These are phyloP conservation scores for Colletotrichum sp. DNA, from an alignment of 2,329 filamentous ascomycete genomes.

Conservation along the genomic window DNA sequence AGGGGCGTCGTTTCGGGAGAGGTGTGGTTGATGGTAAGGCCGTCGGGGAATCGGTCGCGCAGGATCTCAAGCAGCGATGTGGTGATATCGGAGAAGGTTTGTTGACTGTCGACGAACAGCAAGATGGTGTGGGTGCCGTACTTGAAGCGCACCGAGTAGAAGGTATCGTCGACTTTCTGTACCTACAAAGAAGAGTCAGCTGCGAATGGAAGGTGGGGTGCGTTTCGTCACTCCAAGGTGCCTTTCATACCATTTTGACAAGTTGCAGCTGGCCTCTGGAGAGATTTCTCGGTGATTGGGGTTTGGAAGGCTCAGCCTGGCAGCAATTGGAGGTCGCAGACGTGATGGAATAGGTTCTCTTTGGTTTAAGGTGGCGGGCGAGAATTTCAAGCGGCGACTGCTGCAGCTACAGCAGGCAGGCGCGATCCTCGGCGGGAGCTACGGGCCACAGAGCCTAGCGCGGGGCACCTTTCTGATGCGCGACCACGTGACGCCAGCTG, in stretches of 20 bases:
- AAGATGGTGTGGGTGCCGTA: slow-evolving; percentile 74
- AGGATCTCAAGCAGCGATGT: slow-evolving; percentile 64
- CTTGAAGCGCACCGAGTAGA: slow-evolving; percentile 74
- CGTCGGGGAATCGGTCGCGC: slow-evolving; percentile 59
- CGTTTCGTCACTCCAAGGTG: neutral
- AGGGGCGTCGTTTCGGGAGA: slow-evolving; percentile 41
- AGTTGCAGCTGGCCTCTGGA: neutral
- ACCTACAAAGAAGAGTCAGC: neutral
- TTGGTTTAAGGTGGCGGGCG: neutral
- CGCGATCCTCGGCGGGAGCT: neutral
- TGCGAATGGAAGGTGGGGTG: neutral
- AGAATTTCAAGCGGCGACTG: neutral
- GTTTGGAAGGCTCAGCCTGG: accelerated
- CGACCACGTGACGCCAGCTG: slow-evolving; percentile 29
- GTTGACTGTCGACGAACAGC: slow-evolving; percentile 66
- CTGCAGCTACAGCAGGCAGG: neutral
- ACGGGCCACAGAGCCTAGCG: neutral
- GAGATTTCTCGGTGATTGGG: neutral
- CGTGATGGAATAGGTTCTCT: neutral
- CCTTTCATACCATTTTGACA: neutral
- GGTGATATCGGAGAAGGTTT: slow-evolving; percentile 62
- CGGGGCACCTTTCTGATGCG: slow-evolving; percentile 24
- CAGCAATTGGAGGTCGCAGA: neutral
- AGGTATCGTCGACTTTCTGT: slow-evolving; percentile 46
- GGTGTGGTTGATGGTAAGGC: slow-evolving; percentile 45